Percentiles rank a stretch among this genome's conserved stretches.
Evolutionary conservation across 1,139 yeast species (phyloP).

Genomic region (Saccharomyces hybrid): DNA sequence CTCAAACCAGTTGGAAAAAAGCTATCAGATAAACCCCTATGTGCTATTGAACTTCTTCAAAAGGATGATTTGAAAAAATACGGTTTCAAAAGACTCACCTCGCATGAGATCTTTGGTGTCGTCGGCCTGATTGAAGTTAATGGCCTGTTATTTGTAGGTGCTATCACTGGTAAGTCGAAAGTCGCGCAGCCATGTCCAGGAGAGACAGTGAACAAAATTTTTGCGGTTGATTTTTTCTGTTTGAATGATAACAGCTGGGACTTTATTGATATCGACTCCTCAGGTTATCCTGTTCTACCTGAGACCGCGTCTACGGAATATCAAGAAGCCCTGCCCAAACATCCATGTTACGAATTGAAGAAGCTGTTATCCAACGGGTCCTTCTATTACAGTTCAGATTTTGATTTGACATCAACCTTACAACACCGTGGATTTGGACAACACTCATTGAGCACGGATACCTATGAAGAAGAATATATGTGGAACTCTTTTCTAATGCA

Average conservation of each 20-base stretch:
- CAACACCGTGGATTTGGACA: conserved; percentile 59
- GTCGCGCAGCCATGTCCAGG: conserved; percentile 82
- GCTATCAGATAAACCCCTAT: conserved; percentile 14
- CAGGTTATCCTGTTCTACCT: conserved; percentile 48
- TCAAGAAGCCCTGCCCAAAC: conserved; percentile 38
- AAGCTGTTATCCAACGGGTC: conserved; percentile 80
- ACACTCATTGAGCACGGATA: conserved; percentile 44
- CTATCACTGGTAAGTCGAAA: conserved; percentile 64
- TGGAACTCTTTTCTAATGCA: conserved; percentile 94
- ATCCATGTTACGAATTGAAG: conserved; percentile 77
- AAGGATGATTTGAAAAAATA: conserved; percentile 20
- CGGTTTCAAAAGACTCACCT: conserved; percentile 42
- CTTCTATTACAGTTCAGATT: conserved; percentile 86
- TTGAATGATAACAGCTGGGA: conserved; percentile 74
- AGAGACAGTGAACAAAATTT: conserved; percentile 74
- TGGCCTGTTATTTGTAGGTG: conserved; percentile 62
- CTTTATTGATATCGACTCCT: conserved; percentile 54
- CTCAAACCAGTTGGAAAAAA: conserved; percentile 19
- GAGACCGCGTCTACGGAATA: conserved; percentile 24
- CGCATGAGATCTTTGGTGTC: conserved; percentile 66
- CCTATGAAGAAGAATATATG: conserved; percentile 80
- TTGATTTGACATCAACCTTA: conserved; percentile 80
- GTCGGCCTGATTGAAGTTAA: conserved; percentile 72
- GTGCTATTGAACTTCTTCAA: conserved; percentile 29
- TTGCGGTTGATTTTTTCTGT: conserved; percentile 79